Percentiles rank a stretch among this genome's conserved stretches.
Conservation (phyloP, 2,329 filamentous ascomycete genomes). For the Cadophora gregata region DNA sequence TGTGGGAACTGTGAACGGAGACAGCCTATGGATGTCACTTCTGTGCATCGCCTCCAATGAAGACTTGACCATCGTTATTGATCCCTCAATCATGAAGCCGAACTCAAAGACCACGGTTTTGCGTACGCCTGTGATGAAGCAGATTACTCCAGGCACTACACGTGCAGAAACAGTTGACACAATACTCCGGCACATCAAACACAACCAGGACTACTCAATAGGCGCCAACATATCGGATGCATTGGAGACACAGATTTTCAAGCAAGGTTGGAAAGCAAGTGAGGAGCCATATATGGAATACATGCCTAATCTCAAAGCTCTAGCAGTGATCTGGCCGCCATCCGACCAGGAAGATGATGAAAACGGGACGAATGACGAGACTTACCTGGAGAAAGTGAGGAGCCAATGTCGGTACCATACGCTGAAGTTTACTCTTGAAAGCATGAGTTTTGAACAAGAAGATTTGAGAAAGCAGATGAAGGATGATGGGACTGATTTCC, state of each 20-base stretch:
- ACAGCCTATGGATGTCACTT: conserved; percentile 11
- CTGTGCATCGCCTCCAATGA: conserved; percentile 14
- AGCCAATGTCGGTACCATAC: conserved; percentile 18
- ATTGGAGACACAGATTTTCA: conserved; percentile 16
- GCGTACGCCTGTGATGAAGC: background rate
- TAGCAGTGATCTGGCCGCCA: background rate
- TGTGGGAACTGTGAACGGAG: conserved; percentile 13
- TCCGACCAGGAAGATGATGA: conserved; percentile 9
- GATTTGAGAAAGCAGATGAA: conserved; percentile 17
- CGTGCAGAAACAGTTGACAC: conserved; percentile 11
- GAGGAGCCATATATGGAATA: conserved; percentile 17
- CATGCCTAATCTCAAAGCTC: conserved; percentile 14
- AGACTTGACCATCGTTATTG: conserved; percentile 12
- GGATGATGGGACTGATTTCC: conserved; percentile 7
- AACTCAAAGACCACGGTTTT: background rate
- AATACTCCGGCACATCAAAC: conserved; percentile 13
- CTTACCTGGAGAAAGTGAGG: conserved; percentile 1
- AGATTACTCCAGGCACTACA: conserved; percentile 13
- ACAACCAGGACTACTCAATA: background rate
- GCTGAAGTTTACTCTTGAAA: conserved; percentile 16
- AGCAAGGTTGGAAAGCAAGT: conserved; percentile 4
- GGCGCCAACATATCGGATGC: background rate
- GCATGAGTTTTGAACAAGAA: conserved; percentile 18
- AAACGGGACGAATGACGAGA: background rate
- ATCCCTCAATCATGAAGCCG: background rate